Conservation (phyloP, 768 basidiomycete genomes). For the Leucocoprinus birnbaumii region DNA sequence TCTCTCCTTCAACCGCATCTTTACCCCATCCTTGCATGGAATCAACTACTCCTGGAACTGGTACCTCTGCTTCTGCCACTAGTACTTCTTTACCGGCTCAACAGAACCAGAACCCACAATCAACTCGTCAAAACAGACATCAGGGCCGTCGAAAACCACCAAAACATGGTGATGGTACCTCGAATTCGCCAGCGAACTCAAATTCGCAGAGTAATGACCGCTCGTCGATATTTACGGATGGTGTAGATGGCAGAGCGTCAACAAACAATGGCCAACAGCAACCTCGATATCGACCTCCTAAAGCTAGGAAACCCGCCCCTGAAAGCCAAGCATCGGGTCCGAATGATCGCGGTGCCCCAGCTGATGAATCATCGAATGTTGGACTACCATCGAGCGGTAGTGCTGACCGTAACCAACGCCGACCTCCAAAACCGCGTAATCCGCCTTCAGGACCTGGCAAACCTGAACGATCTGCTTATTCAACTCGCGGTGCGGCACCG, state of each 20-base stretch:
- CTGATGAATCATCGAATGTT: neutral
- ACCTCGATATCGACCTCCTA: neutral
- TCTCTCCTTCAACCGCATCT: neutral
- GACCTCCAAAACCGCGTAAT: neutral
- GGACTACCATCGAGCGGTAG: neutral
- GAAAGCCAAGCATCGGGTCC: neutral
- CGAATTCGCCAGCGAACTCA: neutral
- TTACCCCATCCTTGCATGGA: slow-evolving; percentile 3
- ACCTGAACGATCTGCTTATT: neutral
- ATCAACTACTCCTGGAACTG: neutral
- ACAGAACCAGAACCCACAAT: neutral
- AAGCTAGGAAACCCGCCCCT: neutral
- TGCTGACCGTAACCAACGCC: neutral
- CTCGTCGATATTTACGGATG: neutral
- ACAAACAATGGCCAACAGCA: neutral
- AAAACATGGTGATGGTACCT: neutral
- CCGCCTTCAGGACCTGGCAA: neutral
- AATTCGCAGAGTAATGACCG: neutral
- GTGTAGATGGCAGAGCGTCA: neutral
- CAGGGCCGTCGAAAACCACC: slow-evolving; percentile 8
- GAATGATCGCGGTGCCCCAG: neutral
- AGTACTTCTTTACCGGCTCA: neutral
- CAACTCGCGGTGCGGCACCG: neutral
- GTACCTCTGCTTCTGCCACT: neutral
- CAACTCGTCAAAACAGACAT: neutral